Conservation (phyloP, 257 asterid genomes). For the Cruciata laevipes region DNA sequence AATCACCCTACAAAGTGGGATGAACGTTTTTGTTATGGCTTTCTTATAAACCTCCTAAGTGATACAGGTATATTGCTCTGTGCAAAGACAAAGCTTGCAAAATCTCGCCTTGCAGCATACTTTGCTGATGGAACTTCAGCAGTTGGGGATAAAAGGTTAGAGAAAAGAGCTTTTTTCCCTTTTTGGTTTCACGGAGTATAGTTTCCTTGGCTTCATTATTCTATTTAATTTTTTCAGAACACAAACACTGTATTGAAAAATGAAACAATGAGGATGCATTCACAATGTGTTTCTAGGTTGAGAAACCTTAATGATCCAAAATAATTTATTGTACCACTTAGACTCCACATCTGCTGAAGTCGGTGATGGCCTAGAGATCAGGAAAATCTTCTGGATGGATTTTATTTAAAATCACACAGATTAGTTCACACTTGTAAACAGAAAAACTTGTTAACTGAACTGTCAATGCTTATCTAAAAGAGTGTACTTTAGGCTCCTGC, state of each 20-base stretch:
- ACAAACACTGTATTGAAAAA: neutral
- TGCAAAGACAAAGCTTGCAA: constrained; percentile 78
- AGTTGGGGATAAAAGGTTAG: constrained; percentile 50
- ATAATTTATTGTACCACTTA: neutral
- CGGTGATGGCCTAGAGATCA: neutral
- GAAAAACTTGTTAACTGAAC: neutral
- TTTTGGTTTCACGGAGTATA: neutral
- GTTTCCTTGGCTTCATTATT: neutral
- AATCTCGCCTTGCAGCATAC: constrained; percentile 75
- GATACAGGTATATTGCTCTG: constrained; percentile 81
- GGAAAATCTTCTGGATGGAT: neutral
- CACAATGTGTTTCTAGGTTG: neutral
- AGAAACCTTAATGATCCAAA: neutral
- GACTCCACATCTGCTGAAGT: neutral
- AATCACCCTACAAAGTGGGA: neutral
- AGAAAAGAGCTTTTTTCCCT: constrained; percentile 11
- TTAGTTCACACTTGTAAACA: neutral
- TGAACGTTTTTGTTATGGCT: neutral
- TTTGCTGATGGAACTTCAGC: constrained; percentile 88
- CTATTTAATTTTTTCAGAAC: neutral
- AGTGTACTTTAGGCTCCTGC: neutral
- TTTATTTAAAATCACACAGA: neutral
- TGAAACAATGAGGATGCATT: neutral
- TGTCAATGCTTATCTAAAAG: neutral
- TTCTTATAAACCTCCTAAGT: constrained; percentile 14